Percentiles rank a stretch among this genome's conserved stretches.
Evolutionary conservation across 1,284 basidiomycete genomes (phyloP).

Genomic region (Cerioporus squamosus): DNA sequence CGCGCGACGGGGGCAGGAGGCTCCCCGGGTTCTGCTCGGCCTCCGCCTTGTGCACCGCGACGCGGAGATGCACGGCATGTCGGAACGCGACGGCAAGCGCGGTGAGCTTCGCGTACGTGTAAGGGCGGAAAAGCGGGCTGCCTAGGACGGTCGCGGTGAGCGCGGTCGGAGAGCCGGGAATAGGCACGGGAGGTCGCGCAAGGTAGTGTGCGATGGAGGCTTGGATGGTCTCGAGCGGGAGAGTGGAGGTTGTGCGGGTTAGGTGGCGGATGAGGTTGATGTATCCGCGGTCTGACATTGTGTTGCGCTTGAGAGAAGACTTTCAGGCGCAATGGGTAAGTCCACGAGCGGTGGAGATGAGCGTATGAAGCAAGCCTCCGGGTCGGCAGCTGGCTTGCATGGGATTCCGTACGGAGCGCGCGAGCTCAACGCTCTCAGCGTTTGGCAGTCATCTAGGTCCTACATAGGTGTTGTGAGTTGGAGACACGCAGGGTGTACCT

Average conservation of each 20-base stretch:
- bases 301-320: background rate
- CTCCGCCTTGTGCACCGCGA: conserved; percentile 43
- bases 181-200: conserved; percentile 37
- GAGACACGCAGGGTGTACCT: no score
- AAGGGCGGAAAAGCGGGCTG: conserved; percentile 58
- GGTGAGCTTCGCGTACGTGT: conserved; percentile 49
- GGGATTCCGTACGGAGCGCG: conserved; percentile 6
- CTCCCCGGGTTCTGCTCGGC: conserved; percentile 19
- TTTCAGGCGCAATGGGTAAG: no score
- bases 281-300: conserved; percentile 47
- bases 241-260: conserved; percentile 49
- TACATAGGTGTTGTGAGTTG: no score
- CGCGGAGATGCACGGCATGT: conserved; percentile 63
- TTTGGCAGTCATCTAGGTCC: no score
- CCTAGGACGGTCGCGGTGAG: conserved; percentile 68
- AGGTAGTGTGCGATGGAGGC: conserved; percentile 69
- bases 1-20: conserved; percentile 46
- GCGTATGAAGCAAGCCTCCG: background rate
- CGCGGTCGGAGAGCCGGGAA: conserved; percentile 60
- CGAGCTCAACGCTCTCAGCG: background rate
- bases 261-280: conserved; percentile 60
- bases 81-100: conserved; percentile 62
- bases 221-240: conserved; percentile 58
- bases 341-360: background rate
- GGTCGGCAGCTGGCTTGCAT: background rate